Evolutionary conservation across 495 filamentous ascomycete species (phyloP), one percentile per base, ranked within the genome.

Genomic region (Hyaloscypha finlandica): DNA sequence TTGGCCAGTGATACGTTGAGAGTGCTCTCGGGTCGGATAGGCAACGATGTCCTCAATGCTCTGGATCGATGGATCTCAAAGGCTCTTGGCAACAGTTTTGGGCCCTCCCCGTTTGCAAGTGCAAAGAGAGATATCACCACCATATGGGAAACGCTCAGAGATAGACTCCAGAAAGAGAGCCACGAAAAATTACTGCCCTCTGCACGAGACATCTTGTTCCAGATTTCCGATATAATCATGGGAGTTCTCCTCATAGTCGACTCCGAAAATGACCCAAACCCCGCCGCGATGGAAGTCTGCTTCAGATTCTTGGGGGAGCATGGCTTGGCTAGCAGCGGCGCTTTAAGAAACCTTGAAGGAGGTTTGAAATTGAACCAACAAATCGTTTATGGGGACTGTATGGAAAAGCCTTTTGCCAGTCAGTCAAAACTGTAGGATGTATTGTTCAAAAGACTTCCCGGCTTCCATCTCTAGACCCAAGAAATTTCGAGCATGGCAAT

Each of bases 1-100:
- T 73, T 93, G 29, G 83, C 83, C 6, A 82, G 81, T 33, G 90
- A 92, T 65, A 77, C 86, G 8, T 76, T 90, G 48, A 76, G 85
- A 1, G 84, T 88, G 1, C 76, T 86, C 45, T 81, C 84, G 58
- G 77, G 78, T 14, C 75, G 75, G 12, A 75, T 74, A 0, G 80
- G 81, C 19, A 54, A 72, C 16, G 70, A 77, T 55, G 72, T 80
- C 0, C 69, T 86, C n/a, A 64, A 68, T 0, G 77, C 73, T n/a
- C 70, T 86, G 64, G 76, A 68, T 0, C 74, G 72, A n/a, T 68
- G 66, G 66, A 16, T 64, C 32, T n/a, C 32, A 9, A 53, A 63
- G 31, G 61, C 30, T 9, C 61, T 63, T 14, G 30, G 22, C 8
- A 35, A 1, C 4, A 30, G 12, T 1, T 6, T 25, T 29, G 48